A percentile compares a stretch with the other conserved stretches of the same genome.
Evolutionary conservation across 768 basidiomycete genomes (phyloP).

Genomic region (Pleurotus giganteus): DNA sequence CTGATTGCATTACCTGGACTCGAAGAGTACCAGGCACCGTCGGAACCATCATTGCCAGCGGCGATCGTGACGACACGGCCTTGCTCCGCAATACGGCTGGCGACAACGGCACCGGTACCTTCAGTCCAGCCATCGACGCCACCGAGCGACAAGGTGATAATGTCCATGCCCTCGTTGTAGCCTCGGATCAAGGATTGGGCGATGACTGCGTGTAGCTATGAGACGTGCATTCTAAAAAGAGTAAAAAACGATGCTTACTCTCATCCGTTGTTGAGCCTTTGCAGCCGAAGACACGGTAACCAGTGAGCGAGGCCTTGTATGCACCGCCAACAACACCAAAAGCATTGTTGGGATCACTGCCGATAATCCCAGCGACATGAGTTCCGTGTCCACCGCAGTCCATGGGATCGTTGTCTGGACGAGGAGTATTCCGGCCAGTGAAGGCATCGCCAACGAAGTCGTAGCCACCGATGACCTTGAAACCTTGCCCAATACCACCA

Average conservation of each 20-base stretch:
- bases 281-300: constrained; percentile 66
- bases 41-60: constrained; percentile 53
- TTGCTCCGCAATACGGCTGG: constrained; percentile 51
- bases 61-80: constrained; percentile 65
- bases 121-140: constrained; percentile 65
- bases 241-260: constrained; percentile 29
- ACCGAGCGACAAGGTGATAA: constrained; percentile 65
- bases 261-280: constrained; percentile 46
- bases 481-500: constrained; percentile 50
- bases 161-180: constrained; percentile 51
- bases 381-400: constrained; percentile 42
- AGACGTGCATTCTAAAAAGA: background rate
- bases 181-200: constrained; percentile 52
- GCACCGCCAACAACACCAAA: constrained; percentile 74
- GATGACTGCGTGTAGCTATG: constrained; percentile 21
- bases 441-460: constrained; percentile 60
- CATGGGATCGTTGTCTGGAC: background rate
- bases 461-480: constrained; percentile 50
- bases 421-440: constrained; percentile 27
- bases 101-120: constrained; percentile 49
- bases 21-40: constrained; percentile 62
- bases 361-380: constrained; percentile 65
- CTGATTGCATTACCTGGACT: constrained; percentile 50
- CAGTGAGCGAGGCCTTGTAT: constrained; percentile 50
- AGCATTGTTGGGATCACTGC: constrained; percentile 53